Conservation (phyloP, 192 early-diverging fungal species). For the Podila minutissima region DNA sequence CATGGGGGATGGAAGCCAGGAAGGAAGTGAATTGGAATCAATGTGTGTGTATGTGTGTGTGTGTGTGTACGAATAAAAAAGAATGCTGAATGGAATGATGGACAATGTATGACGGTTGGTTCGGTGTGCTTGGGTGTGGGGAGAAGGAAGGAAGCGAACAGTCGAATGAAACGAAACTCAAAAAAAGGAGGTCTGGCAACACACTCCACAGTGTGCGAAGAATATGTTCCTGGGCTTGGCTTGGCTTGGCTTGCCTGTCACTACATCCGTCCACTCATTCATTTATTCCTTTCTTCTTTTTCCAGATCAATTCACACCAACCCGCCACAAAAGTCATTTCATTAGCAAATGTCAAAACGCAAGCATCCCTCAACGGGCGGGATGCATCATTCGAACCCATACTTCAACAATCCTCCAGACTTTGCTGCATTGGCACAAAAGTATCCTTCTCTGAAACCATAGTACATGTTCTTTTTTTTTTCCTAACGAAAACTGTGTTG, state of each 20-base stretch:
- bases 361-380: conserved; percentile 16
- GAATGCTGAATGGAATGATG: too few species aligned
- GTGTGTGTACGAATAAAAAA: too few species aligned
- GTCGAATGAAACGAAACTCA: too few species aligned
- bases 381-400: conserved; percentile 73
- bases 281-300: conserved; percentile 7
- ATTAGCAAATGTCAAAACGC: conserved; percentile 26
- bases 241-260: too few species aligned
- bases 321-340: neutral
- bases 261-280: conserved; percentile 11
- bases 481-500: neutral
- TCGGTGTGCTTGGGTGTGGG: neutral
- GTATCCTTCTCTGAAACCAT: conserved; percentile 58
- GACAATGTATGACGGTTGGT: too few species aligned
- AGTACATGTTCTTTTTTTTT: conserved; percentile 38
- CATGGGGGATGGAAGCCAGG: conserved; percentile 7
- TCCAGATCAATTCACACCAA: neutral
- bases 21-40: too few species aligned
- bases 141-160: too few species aligned
- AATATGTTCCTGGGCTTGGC: neutral
- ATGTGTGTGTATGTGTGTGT: too few species aligned
- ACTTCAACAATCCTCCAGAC: conserved; percentile 62
- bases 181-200: too few species aligned
- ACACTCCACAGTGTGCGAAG: neutral
- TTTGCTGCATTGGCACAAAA: conserved; percentile 61